Evolutionary conservation across 2,329 filamentous ascomycete species (phyloP).

Genomic region (Phialocephala subalpina): DNA sequence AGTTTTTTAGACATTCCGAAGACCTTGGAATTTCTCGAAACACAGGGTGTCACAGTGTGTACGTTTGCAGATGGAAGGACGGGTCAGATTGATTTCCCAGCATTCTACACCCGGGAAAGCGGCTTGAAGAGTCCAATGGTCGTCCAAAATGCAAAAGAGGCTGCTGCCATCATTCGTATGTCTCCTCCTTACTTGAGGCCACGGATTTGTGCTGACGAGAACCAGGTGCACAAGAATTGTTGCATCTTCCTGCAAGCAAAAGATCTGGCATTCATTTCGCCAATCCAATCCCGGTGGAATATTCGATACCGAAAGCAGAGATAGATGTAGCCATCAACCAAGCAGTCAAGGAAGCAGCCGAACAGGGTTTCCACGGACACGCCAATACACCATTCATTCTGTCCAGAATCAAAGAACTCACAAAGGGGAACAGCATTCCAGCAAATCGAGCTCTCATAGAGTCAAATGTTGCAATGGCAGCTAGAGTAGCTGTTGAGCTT

Average conservation of each 20-base stretch:
- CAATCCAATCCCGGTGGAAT: conserved; percentile 74
- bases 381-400: conserved; percentile 76
- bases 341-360: conserved; percentile 61
- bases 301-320: conserved; percentile 65
- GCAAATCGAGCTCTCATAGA: conserved; percentile 73
- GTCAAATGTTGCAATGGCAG: conserved; percentile 70
- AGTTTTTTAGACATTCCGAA: conserved; percentile 92
- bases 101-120: conserved; percentile 92
- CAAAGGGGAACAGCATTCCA: conserved; percentile 65
- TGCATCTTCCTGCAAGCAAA: neutral
- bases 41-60: conserved; percentile 79
- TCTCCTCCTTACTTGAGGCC: conserved; percentile 23
- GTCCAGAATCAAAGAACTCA: conserved; percentile 72
- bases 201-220: conserved; percentile 16
- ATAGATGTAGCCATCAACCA: conserved; percentile 65
- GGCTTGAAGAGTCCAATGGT: conserved; percentile 80
- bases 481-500: conserved; percentile 67
- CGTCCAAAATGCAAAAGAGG: conserved; percentile 78
- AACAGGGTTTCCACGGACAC: conserved; percentile 65
- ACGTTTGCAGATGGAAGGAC: conserved; percentile 87
- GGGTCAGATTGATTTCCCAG: conserved; percentile 83
- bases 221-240: conserved; percentile 61
- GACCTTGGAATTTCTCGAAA: conserved; percentile 81
- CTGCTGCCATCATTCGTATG: conserved; percentile 84
- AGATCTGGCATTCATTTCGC: conserved; percentile 83